Evolutionary conservation across 306 rosid genomes (phyloP).

Genomic region (Hippophae rhamnoides): DNA sequence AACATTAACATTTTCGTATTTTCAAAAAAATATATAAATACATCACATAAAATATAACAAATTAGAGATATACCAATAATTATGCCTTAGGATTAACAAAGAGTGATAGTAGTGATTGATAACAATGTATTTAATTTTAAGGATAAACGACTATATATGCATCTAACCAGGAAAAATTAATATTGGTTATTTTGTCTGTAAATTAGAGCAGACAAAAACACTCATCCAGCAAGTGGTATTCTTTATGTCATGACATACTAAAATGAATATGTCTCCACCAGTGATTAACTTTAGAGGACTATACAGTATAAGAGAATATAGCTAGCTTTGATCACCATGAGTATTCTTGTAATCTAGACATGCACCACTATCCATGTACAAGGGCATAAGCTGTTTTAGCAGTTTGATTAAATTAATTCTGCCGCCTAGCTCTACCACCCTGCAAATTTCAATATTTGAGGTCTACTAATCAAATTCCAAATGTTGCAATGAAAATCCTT

Average conservation of each 20-base stretch:
- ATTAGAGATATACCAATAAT: too few relatives aligned
- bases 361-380: conserved; percentile 73
- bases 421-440: conserved; percentile 81
- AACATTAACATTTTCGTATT: too few relatives aligned
- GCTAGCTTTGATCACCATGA: conserved; percentile 50
- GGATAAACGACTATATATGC: too few relatives aligned
- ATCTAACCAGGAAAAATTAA: too few relatives aligned
- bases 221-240: too few relatives aligned
- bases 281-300: neutral
- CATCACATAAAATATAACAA: neutral
- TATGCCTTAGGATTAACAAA: conserved; percentile 10
- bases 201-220: too few relatives aligned
- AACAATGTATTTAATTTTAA: too few relatives aligned
- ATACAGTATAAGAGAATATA: conserved; percentile 9
- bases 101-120: neutral
- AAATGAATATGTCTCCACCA: neutral
- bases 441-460: conserved; percentile 16
- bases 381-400: conserved; percentile 82
- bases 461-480: conserved; percentile 35
- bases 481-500: conserved; percentile 40
- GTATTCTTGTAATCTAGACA: conserved; percentile 75
- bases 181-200: too few relatives aligned
- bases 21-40: too few relatives aligned
- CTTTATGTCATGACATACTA: too few relatives aligned
- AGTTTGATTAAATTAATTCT: conserved; percentile 56